Conservation (phyloP, 2,329 filamentous ascomycete genomes). For the Byssochlamys sp. region DNA sequence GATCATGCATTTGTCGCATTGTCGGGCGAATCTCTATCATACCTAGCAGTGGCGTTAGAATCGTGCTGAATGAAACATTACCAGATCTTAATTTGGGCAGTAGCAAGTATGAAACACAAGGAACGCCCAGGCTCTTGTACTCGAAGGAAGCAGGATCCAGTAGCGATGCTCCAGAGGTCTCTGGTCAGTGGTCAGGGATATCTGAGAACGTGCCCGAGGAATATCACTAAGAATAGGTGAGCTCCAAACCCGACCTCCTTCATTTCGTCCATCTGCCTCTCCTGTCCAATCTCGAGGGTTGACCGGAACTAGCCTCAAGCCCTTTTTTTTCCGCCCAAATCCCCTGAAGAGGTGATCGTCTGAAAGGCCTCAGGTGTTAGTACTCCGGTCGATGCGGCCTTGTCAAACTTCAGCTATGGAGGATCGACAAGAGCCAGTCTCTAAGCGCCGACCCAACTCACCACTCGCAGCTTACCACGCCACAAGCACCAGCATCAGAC, state of each 20-base stretch:
- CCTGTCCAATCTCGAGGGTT: not conserved
- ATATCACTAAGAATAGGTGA: not conserved
- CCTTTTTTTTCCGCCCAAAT: not conserved
- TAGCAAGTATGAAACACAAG: not conserved
- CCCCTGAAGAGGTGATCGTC: not conserved
- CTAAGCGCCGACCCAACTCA: constrained; percentile 15
- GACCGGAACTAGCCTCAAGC: not conserved
- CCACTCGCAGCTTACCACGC: constrained; percentile 1
- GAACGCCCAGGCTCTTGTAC: not conserved
- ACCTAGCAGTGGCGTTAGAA: not conserved
- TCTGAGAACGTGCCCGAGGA: not conserved
- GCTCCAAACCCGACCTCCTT: not conserved
- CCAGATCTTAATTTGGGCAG: not conserved
- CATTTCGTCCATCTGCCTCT: not conserved
- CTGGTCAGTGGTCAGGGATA: not conserved
- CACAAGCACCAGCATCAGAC: not conserved
- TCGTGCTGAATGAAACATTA: not conserved
- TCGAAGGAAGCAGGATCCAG: not conserved
- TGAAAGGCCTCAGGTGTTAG: not conserved
- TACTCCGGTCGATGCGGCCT: not conserved
- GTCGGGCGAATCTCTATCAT: too few species aligned
- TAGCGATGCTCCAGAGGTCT: not conserved
- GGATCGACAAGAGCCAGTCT: constrained; percentile 3
- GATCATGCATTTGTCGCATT: not conserved
- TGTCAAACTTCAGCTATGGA: not conserved